These are phyloP conservation scores for Ogataea trehalophila DNA, from an alignment of 805 yeast species.

Conservation along the genomic window DNA sequence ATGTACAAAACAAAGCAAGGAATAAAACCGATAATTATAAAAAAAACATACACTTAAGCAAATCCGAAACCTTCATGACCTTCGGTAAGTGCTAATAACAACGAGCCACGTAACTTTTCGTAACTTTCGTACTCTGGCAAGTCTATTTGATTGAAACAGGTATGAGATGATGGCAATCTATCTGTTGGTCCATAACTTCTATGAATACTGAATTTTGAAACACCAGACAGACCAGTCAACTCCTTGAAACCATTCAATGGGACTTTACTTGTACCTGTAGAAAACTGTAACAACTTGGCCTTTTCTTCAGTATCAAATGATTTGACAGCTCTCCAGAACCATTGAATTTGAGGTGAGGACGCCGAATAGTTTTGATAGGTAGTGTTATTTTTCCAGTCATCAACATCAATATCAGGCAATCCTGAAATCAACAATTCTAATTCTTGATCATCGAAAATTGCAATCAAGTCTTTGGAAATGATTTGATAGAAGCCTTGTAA, in stretches of 20 bases:
- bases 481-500: constrained; percentile 85
- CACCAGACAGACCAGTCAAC: constrained; percentile 81
- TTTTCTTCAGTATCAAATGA: constrained; percentile 92
- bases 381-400: constrained; percentile 91
- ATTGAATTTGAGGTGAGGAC: constrained; percentile 80
- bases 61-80: constrained; percentile 96
- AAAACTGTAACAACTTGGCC: constrained; percentile 90
- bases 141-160: constrained; percentile 90
- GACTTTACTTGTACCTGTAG: constrained; percentile 95
- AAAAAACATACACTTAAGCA: constrained; percentile 34
- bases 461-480: constrained; percentile 74
- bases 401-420: constrained; percentile 91
- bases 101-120: constrained; percentile 74
- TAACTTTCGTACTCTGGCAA: constrained; percentile 90
- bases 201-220: constrained; percentile 82
- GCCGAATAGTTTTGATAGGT: constrained; percentile 76
- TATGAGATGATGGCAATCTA: constrained; percentile 91
- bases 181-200: constrained; percentile 82
- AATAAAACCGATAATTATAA: not conserved
- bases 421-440: constrained; percentile 90
- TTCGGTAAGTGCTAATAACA: constrained; percentile 83
- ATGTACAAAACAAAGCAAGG: too few species aligned
- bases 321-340: constrained; percentile 98
- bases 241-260: constrained; percentile 93
- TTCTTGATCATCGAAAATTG: constrained; percentile 94